phyloP scores from a whole-genome alignment of 805 yeast species.

The Schwanniomyces yamadae region DNA sequence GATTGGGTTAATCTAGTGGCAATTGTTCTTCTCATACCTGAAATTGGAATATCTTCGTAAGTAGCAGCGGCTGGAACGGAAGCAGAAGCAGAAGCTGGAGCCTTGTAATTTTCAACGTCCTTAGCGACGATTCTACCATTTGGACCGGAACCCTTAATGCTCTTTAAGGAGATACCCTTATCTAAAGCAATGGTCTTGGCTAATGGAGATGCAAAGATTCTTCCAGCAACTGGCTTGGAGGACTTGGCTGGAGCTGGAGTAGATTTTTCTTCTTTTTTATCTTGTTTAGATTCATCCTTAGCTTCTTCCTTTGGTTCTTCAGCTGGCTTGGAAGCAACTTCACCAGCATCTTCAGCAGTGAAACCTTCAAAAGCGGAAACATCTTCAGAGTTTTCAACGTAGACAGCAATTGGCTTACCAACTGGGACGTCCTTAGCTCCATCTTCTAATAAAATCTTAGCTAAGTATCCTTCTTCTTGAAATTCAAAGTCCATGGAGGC shows the following conservation, averaged over 20 bases:
- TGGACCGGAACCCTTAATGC: conserved; percentile 91
- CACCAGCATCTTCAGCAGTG: conserved; percentile 79
- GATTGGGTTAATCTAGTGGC: conserved; percentile 86
- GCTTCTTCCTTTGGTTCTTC: conserved; percentile 31
- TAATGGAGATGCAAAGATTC: conserved; percentile 91
- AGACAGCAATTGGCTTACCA: conserved; percentile 94
- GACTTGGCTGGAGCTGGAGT: conserved; percentile 23
- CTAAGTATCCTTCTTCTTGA: conserved; percentile 93
- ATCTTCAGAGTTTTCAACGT: conserved; percentile 81
- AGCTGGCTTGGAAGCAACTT: conserved; percentile 40
- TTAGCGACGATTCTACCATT: conserved; percentile 88
- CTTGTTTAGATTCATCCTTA: conserved; percentile 27
- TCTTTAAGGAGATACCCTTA: conserved; percentile 82
- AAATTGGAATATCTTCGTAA: conserved; percentile 80
- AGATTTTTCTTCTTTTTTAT: conserved; percentile 25
- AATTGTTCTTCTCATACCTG: conserved; percentile 91
- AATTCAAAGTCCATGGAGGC: conserved; percentile 98
- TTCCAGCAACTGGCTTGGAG: conserved; percentile 49
- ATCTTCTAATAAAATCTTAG: conserved; percentile 78
- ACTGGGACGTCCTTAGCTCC: conserved; percentile 91
- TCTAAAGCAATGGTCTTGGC: conserved; percentile 94
- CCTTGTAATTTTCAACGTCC: conserved; percentile 76
- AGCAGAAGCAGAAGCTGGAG: conserved; percentile 46
- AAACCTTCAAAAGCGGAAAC: conserved; percentile 87
- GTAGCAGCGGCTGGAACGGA: conserved; percentile 53